Evolutionary conservation across 1,284 basidiomycete genomes (phyloP).

Genomic region (Polyporus tsugae): DNA sequence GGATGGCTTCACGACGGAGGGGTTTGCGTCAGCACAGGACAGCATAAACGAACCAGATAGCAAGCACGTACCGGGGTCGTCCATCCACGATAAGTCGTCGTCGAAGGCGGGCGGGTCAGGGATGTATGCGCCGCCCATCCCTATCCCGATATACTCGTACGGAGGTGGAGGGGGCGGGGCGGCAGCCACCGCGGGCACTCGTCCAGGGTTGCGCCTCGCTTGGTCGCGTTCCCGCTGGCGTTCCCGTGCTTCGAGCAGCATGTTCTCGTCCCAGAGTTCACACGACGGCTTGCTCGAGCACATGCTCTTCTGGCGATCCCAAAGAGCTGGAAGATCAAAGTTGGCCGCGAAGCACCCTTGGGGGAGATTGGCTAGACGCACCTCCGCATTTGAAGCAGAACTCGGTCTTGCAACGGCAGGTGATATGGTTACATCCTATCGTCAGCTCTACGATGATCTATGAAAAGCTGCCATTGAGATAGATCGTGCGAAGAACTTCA

Average conservation of each 20-base stretch:
- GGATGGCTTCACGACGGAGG: conserved; percentile 35
- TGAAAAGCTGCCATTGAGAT: neutral
- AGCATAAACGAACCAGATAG: neutral
- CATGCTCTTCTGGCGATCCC: conserved; percentile 35
- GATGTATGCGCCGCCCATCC: neutral
- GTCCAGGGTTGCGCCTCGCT: neutral
- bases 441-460: conserved; percentile 44
- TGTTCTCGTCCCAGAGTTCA: conserved; percentile 50
- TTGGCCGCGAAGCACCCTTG: neutral
- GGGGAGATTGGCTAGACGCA: conserved; percentile 33
- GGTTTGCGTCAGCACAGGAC: neutral
- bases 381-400: conserved; percentile 50
- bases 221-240: conserved; percentile 36
- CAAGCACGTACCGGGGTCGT: conserved; percentile 41
- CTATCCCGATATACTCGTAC: conserved; percentile 7
- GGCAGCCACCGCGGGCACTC: conserved; percentile 2
- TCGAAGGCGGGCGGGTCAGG: neutral
- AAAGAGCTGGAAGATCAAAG: conserved; percentile 35
- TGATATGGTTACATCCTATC: conserved; percentile 48
- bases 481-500: too few relatives aligned
- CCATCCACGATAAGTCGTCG: conserved; percentile 43
- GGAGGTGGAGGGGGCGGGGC: conserved; percentile 24
- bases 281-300: conserved; percentile 49
- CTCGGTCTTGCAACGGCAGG: conserved; percentile 43
- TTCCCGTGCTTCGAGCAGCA: conserved; percentile 48